Conservation (phyloP, 2,329 filamentous ascomycete genomes). For the Exutisphaerella laricina region DNA sequence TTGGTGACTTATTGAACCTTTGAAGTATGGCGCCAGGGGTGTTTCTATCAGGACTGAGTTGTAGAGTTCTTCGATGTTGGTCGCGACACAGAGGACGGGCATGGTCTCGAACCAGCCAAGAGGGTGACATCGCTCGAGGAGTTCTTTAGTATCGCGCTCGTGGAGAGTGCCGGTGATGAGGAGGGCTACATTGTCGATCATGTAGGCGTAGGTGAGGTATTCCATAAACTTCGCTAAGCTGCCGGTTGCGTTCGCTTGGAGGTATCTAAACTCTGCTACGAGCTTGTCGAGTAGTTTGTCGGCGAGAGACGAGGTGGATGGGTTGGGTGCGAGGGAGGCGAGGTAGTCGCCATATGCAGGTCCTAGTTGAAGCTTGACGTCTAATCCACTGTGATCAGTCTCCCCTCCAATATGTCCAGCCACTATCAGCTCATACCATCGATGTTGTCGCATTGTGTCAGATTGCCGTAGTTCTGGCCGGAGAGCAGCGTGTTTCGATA, state of each 20-base stretch:
- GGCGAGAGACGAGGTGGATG: slow-evolving; percentile 90
- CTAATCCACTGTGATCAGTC: slow-evolving; percentile 44
- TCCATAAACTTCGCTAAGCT: slow-evolving; percentile 94
- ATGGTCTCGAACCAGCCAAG: slow-evolving; percentile 99
- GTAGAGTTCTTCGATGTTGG: slow-evolving; percentile 98
- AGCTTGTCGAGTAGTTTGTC: slow-evolving; percentile 97
- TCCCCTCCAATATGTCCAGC: slow-evolving; percentile 10
- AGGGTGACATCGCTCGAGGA: slow-evolving; percentile 92
- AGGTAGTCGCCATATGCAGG: slow-evolving; percentile 98
- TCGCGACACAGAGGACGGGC: slow-evolving; percentile 94
- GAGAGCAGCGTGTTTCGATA: slow-evolving; percentile 94
- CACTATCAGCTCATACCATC: slow-evolving; percentile 59
- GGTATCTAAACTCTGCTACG: slow-evolving; percentile 92
- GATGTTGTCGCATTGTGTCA: slow-evolving; percentile 96
- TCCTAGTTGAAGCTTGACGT: slow-evolving; percentile 95
- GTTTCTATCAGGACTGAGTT: slow-evolving; percentile 98
- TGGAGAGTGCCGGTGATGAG: slow-evolving; percentile 97
- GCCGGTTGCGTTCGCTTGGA: slow-evolving; percentile 88
- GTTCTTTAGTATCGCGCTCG: slow-evolving; percentile 91
- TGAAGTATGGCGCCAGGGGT: slow-evolving; percentile 93
- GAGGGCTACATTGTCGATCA: slow-evolving; percentile 99
- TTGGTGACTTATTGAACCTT: slow-evolving; percentile 90
- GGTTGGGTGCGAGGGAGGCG: slow-evolving; percentile 85
- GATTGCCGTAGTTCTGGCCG: slow-evolving; percentile 83
- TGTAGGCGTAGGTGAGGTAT: slow-evolving; percentile 97